Evolutionary conservation across 225 moss, liverwort and hornwort genomes (phyloP).

Genomic region (Marchantia paleacea): DNA sequence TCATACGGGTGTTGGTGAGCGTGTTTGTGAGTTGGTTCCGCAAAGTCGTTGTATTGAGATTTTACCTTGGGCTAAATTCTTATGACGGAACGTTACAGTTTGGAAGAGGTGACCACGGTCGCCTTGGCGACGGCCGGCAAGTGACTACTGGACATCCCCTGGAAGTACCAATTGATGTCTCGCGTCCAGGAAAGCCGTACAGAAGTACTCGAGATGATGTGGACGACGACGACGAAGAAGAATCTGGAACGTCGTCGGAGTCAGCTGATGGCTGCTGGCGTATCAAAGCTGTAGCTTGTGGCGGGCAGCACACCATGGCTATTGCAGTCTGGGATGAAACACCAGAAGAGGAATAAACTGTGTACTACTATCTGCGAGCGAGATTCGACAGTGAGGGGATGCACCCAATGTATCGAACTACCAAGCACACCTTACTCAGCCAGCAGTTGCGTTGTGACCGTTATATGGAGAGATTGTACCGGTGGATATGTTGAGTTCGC

Average conservation of each 20-base stretch:
- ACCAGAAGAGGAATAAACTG: neutral
- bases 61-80: neutral
- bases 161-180: conserved; percentile 41
- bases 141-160: conserved; percentile 52
- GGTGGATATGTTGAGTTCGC: neutral
- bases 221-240: neutral
- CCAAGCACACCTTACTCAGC: neutral
- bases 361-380: neutral
- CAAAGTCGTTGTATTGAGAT: neutral
- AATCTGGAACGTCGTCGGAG: neutral
- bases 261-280: conserved; percentile 35
- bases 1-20: too few species aligned
- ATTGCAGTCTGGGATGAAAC: conserved; percentile 40
- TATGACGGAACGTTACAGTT: conserved; percentile 32
- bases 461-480: neutral
- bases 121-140: conserved; percentile 48
- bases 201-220: conserved; percentile 2
- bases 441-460: neutral
- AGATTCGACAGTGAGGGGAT: neutral
- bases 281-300: conserved; percentile 47
- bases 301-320: conserved; percentile 56
- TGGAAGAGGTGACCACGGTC: conserved; percentile 64
- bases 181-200: conserved; percentile 14
- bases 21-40: too few species aligned
- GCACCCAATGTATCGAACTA: conserved; percentile 1